Percentiles rank a stretch among this genome's conserved stretches.
Conservation (phyloP, 2,329 filamentous ascomycete genomes). For the Amauroascus niger region DNA sequence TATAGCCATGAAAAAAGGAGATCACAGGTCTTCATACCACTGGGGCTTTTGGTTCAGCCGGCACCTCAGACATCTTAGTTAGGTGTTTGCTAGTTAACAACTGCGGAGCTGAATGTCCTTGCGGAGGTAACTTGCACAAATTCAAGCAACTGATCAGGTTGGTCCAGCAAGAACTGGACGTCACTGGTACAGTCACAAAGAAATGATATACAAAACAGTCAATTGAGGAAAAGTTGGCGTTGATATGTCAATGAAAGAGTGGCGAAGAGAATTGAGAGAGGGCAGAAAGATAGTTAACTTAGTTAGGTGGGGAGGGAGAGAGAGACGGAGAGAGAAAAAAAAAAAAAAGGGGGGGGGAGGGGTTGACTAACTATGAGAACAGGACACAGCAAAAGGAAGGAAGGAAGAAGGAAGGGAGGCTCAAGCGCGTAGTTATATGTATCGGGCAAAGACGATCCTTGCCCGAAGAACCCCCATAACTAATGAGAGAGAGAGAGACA, state of each 20-base stretch:
- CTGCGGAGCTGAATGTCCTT: neutral
- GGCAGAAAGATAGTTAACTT: too few relatives aligned
- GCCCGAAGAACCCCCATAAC: too few relatives aligned
- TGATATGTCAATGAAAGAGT: too few relatives aligned
- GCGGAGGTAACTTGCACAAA: neutral
- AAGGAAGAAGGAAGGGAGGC: neutral
- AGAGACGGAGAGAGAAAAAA: neutral
- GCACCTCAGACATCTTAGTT: neutral
- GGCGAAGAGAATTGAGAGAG: too few relatives aligned
- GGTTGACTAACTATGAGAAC: neutral
- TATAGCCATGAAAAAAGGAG: neutral
- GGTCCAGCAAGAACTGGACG: too few relatives aligned
- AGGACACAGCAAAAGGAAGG: neutral
- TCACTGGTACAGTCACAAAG: neutral
- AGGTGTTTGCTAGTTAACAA: neutral
- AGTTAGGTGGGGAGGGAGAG: neutral
- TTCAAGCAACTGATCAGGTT: too few relatives aligned
- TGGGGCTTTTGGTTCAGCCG: slow-evolving; percentile 26
- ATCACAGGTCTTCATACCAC: slow-evolving; percentile 29
- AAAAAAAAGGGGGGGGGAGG: neutral
- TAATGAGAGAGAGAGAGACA: too few relatives aligned
- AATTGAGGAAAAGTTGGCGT: too few relatives aligned
- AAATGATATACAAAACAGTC: too few relatives aligned
- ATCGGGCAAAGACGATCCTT: too few relatives aligned
- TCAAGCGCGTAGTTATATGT: too few relatives aligned